Base-by-base conservation (phyloP, 306 rosid species). In the Begonia loranthoides region DNA sequence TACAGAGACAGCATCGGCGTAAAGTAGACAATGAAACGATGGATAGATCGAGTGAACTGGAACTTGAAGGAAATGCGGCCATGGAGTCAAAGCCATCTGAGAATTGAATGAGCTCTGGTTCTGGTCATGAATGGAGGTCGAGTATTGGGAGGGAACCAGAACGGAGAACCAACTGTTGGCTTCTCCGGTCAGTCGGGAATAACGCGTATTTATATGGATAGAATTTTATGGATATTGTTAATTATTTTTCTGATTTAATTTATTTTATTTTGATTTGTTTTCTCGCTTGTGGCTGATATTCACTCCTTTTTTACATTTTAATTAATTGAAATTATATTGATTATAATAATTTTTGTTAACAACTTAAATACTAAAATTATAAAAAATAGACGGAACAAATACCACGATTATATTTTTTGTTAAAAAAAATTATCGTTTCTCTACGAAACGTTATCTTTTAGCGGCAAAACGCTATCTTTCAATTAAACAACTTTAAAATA, bases 31-130 rank as follows among this genome's bases (percentile, higher is more conserved):
- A 49, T 65, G 78, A 28, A 83, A 13, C 52, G 76, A 34, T 12
- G 67, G 22, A 33, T 74, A 17, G 0, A 51, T 43, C n/a, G 79
- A 56, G 19, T 68, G 90, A 34, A 73, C 73, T 1, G 80, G 82
- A 50, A 81, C 64, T 12, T 66, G 77, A 28, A 78, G 64, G 14
- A 75, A 55, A 38, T 56, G 67, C 2, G 87, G 72, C 60, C 66
- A 73, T 13, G 65, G 56, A 52, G 73, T 58, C 21, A 75, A 57
- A 50, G 96, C 79, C 99, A 92, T 90, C 45, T 41, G 33, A 56
- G 59, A 51, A 43, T 38, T 38, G 15, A 22, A 4, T 10, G 44
- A 60, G 69, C 64, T 57, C 52, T 46, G 59, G 48, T 46, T 62
- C 57, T 24, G 76, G 60, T 59, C 77, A 74, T 76, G 77, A 62